Conservation (phyloP, 805 yeast species). For the Crinitomyces ghanaensis region DNA sequence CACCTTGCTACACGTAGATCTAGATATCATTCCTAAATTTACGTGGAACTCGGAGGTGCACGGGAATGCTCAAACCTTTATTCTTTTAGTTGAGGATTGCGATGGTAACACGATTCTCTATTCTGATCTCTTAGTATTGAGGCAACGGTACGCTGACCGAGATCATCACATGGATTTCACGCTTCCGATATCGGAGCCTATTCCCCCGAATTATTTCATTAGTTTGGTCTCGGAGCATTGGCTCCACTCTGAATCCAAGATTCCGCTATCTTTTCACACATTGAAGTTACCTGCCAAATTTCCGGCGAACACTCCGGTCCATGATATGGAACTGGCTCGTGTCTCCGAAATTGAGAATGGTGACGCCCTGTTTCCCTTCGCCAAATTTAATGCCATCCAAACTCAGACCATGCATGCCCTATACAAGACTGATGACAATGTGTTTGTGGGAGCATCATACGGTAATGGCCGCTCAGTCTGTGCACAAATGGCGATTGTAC, state of each 20-base stretch:
- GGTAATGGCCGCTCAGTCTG: conserved; percentile 65
- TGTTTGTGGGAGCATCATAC: conserved; percentile 60
- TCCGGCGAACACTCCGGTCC: conserved; percentile 48
- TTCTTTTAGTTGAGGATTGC: conserved; percentile 67
- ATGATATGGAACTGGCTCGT: conserved; percentile 42
- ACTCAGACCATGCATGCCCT: conserved; percentile 55
- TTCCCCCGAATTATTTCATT: conserved; percentile 68
- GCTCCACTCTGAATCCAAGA: conserved; percentile 60
- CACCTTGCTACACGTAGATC: conserved; percentile 49
- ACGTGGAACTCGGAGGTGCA: conserved; percentile 61
- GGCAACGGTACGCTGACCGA: conserved; percentile 36
- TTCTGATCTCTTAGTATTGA: conserved; percentile 42
- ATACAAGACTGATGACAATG: conserved; percentile 44
- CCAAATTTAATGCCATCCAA: conserved; percentile 59
- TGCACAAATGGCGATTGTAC: conserved; percentile 62
- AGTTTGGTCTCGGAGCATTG: conserved; percentile 70
- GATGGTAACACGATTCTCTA: conserved; percentile 69
- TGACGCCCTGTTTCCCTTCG: conserved; percentile 39
- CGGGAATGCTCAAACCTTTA: conserved; percentile 53
- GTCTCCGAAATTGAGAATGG: conserved; percentile 36
- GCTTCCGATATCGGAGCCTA: conserved; percentile 40
- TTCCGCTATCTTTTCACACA: conserved; percentile 45
- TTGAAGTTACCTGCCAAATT: conserved; percentile 51
- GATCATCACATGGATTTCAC: conserved; percentile 55
- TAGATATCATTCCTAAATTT: conserved; percentile 65